Conservation (phyloP, 2,329 filamentous ascomycete species). For the Chaetomium globosum region DNA sequence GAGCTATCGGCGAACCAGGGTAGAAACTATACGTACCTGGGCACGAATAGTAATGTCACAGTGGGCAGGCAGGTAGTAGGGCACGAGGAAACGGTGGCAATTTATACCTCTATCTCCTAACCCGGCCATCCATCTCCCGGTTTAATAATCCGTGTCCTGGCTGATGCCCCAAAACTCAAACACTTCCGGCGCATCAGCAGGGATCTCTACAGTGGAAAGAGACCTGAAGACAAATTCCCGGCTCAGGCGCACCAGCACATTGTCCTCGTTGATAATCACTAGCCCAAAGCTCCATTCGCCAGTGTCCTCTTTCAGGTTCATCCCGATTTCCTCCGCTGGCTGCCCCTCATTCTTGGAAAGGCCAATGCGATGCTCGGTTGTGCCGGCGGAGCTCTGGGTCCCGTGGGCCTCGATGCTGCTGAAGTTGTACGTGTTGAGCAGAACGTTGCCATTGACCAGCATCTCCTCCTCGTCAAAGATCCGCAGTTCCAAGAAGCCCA, state of each 20-base stretch:
- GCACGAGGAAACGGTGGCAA: neutral
- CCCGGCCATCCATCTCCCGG: no score
- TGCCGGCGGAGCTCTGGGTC: neutral
- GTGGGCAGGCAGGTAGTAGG: neutral
- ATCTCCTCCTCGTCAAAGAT: neutral
- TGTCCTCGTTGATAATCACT: neutral
- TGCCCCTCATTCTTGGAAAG: neutral
- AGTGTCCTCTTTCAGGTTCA: neutral
- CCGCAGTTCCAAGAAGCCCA: neutral
- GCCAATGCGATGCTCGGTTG: neutral
- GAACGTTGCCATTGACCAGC: neutral
- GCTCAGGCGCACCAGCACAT: neutral
- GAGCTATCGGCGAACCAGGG: no score
- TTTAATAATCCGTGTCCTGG: neutral
- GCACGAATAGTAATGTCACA: neutral
- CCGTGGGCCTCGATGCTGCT: neutral
- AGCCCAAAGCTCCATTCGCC: neutral
- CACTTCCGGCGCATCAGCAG: neutral
- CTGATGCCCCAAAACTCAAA: slow-evolving; percentile 1
- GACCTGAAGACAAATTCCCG: neutral
- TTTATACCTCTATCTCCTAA: no score
- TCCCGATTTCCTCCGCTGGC: neutral
- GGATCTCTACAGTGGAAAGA: neutral
- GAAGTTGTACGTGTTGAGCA: neutral
- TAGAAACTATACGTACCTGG: no score